These are phyloP conservation scores for Sapria himalayana DNA, from an alignment of 345 rosid species.

Conservation along the genomic window DNA sequence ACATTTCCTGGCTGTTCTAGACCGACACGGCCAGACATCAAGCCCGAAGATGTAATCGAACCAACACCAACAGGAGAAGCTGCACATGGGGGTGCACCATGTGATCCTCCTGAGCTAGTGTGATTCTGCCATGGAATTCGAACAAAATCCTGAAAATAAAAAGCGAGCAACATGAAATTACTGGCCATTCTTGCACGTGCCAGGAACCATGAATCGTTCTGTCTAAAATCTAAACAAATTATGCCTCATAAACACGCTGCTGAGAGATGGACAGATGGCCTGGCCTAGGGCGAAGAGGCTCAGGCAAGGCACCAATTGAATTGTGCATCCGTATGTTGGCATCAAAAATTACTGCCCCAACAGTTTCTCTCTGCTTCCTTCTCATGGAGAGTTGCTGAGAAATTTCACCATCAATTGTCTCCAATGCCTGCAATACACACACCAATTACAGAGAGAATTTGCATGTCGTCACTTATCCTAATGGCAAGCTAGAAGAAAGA, in stretches of 20 bases:
- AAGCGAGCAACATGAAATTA: neutral
- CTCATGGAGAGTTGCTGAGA: slow-evolving; percentile 52
- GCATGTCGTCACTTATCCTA: neutral
- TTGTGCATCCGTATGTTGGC: slow-evolving; percentile 49
- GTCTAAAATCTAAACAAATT: no score
- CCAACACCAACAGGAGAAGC: slow-evolving; percentile 32
- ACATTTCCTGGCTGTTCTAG: slow-evolving; percentile 24
- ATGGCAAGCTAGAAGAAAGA: neutral
- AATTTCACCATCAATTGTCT: slow-evolving; percentile 82
- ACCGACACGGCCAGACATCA: no score
- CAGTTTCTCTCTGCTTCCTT: slow-evolving; percentile 78
- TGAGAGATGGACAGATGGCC: slow-evolving; percentile 76
- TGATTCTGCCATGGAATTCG: slow-evolving; percentile 95
- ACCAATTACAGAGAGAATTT: neutral
- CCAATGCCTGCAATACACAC: slow-evolving; percentile 39
- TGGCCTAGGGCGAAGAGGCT: slow-evolving; percentile 85
- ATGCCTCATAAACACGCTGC: slow-evolving; percentile 94
- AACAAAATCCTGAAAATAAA: slow-evolving; percentile 58
- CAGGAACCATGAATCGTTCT: no score
- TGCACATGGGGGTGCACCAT: slow-evolving; percentile 29
- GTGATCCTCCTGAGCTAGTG: slow-evolving; percentile 40
- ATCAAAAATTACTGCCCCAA: slow-evolving; percentile 45
- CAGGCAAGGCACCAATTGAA: slow-evolving; percentile 57
- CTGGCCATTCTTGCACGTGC: neutral
- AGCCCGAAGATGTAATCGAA: no score